phyloP scores from a whole-genome alignment of 768 basidiomycete species.

The Termitomyces sp. region DNA sequence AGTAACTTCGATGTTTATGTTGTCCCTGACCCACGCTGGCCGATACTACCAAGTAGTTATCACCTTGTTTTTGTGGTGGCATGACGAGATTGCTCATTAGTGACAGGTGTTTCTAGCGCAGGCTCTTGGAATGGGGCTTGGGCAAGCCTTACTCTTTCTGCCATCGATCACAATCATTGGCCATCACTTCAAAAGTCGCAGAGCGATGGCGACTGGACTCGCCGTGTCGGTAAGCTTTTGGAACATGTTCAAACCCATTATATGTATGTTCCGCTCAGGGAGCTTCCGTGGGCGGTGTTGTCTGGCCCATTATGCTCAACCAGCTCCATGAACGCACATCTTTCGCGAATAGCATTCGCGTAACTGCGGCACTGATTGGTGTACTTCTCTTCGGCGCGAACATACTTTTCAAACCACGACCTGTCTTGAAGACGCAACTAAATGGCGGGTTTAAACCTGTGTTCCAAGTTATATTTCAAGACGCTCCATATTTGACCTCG shows the following conservation, averaged over 20 bases:
- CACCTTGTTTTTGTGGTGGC: neutral
- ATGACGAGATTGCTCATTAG: neutral
- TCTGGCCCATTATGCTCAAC: conserved; percentile 47
- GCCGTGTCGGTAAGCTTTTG: conserved; percentile 36
- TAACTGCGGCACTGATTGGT: conserved; percentile 25
- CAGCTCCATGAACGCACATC: conserved; percentile 21
- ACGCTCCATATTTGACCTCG: conserved; percentile 28
- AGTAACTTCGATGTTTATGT: conserved; percentile 35
- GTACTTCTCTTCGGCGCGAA: conserved; percentile 28
- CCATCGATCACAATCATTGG: conserved; percentile 43
- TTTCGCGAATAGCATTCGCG: conserved; percentile 30
- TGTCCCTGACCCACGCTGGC: conserved; percentile 33
- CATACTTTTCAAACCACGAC: conserved; percentile 22
- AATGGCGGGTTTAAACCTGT: conserved; percentile 13
- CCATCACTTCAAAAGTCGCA: conserved; percentile 36
- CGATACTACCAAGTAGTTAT: conserved; percentile 37
- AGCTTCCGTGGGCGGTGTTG: conserved; percentile 43
- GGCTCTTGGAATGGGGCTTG: conserved; percentile 50
- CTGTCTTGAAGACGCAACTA: conserved; percentile 6
- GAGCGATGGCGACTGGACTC: conserved; percentile 32
- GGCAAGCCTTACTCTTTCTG: conserved; percentile 42
- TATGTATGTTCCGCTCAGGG: conserved; percentile 18
- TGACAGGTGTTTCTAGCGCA: conserved; percentile 45
- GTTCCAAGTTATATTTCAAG: conserved; percentile 26
- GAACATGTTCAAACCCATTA: neutral